phyloP scores from a whole-genome alignment of 1,284 basidiomycete genomes.

The Entoloma clypeatum region DNA sequence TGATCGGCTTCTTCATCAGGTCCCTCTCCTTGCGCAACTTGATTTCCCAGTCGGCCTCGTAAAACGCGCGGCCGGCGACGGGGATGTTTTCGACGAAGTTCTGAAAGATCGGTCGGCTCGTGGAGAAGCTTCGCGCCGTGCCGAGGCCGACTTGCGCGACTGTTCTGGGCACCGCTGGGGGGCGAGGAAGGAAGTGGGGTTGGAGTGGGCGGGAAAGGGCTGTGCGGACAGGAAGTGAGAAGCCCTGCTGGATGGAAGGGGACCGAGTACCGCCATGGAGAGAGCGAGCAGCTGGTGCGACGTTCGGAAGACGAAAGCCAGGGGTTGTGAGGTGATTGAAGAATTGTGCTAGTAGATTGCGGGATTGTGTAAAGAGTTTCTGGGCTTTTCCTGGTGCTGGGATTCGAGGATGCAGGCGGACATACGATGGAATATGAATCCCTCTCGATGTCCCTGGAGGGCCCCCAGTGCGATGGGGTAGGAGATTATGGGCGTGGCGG shows the following conservation, averaged over 20 bases:
- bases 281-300: constrained; percentile 32
- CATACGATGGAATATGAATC: constrained; percentile 40
- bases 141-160: constrained; percentile 67
- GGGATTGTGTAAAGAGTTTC: constrained; percentile 50
- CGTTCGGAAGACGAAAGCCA: constrained; percentile 39
- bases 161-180: constrained; percentile 42
- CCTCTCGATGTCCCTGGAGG: constrained; percentile 32
- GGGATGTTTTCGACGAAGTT: constrained; percentile 74
- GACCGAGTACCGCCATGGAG: constrained; percentile 36
- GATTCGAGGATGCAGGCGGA: constrained; percentile 24
- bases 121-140: constrained; percentile 67
- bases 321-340: constrained; percentile 57
- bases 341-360: constrained; percentile 50
- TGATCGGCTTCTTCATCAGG: constrained; percentile 30
- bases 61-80: constrained; percentile 60
- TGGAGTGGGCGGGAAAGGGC: constrained; percentile 42
- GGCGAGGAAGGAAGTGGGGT: constrained; percentile 55
- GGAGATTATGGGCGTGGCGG: constrained; percentile 31
- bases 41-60: constrained; percentile 66
- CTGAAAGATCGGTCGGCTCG: constrained; percentile 69
- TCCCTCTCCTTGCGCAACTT: constrained; percentile 45
- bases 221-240: constrained; percentile 52
- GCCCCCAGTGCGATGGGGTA: constrained; percentile 26
- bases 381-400: constrained; percentile 37
- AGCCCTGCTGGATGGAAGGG: constrained; percentile 40